phyloP scores from a whole-genome alignment of 805 yeast species.

The Yarrowia sp. region DNA sequence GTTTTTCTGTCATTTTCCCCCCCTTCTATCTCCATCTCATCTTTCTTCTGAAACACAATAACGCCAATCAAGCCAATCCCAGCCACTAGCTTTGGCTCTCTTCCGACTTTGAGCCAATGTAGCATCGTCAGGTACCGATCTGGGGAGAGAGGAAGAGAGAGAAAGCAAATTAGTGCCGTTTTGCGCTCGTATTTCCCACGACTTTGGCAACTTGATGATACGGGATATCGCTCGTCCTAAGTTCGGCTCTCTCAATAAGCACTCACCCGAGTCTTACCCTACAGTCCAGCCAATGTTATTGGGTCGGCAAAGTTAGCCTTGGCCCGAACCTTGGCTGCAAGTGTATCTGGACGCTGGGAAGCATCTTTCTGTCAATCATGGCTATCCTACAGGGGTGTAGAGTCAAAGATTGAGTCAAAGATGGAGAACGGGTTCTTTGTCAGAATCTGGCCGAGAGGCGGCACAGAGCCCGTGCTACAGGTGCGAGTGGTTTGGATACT shows the following conservation, averaged over 20 bases:
- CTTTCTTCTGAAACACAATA: slow-evolving; percentile 19
- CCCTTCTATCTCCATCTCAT: not conserved
- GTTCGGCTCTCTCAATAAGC: too few species aligned
- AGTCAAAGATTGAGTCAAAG: too few species aligned
- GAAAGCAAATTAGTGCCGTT: too few species aligned
- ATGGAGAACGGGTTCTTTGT: too few species aligned
- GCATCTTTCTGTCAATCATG: slow-evolving; percentile 2
- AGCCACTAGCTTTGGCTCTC: slow-evolving; percentile 15
- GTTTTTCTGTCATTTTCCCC: too few species aligned
- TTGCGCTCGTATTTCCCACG: not conserved
- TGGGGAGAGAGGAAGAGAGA: not conserved
- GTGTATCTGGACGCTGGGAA: slow-evolving; percentile 1
- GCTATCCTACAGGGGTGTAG: too few species aligned
- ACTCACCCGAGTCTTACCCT: too few species aligned
- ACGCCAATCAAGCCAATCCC: slow-evolving; percentile 9
- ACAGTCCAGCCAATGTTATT: not conserved
- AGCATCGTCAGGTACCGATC: slow-evolving; percentile 26
- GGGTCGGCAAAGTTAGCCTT: not conserved
- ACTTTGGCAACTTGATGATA: too few species aligned
- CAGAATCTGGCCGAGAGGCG: too few species aligned
- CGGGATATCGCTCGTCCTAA: too few species aligned
- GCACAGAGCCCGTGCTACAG: too few species aligned
- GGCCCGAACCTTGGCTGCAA: slow-evolving; percentile 6
- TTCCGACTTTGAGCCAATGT: slow-evolving; percentile 20
- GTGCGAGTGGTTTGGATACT: too few species aligned